Evolutionary conservation across 805 yeast species (phyloP).

Genomic region (Zygosaccharomyces lentus): DNA sequence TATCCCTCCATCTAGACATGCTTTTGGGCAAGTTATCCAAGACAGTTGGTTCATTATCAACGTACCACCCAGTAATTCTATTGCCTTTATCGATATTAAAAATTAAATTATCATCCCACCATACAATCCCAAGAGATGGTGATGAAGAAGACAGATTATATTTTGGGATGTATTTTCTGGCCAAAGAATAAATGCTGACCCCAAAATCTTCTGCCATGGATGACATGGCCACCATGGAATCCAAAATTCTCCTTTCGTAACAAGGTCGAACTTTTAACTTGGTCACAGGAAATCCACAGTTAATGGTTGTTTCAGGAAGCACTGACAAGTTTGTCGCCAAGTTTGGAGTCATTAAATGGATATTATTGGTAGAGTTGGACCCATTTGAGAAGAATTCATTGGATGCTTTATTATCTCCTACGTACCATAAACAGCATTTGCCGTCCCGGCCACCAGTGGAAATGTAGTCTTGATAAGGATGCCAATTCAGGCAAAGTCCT

Average conservation of each 20-base stretch:
- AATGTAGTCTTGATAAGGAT: constrained; percentile 73
- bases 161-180: constrained; percentile 68
- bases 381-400: neutral
- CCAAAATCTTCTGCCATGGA: constrained; percentile 66
- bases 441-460: constrained; percentile 93
- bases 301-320: constrained; percentile 65
- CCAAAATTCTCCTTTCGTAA: constrained; percentile 37
- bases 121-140: constrained; percentile 33
- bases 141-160: constrained; percentile 36
- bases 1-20: constrained; percentile 35
- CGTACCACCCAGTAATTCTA: constrained; percentile 33
- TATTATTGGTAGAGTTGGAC: neutral
- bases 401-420: constrained; percentile 24
- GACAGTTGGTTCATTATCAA: constrained; percentile 30
- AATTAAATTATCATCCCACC: constrained; percentile 35
- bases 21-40: constrained; percentile 29
- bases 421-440: constrained; percentile 35
- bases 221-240: constrained; percentile 69
- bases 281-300: constrained; percentile 73
- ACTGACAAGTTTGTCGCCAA: constrained; percentile 43
- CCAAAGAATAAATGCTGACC: constrained; percentile 63
- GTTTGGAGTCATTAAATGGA: constrained; percentile 5
- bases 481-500: constrained; percentile 84
- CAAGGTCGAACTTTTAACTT: constrained; percentile 39
- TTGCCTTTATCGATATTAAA: constrained; percentile 34